Evolutionary conservation across 345 rosid genomes (phyloP), one percentile per base, ranked within the genome.

Genomic region (Iberis pinnata): DNA sequence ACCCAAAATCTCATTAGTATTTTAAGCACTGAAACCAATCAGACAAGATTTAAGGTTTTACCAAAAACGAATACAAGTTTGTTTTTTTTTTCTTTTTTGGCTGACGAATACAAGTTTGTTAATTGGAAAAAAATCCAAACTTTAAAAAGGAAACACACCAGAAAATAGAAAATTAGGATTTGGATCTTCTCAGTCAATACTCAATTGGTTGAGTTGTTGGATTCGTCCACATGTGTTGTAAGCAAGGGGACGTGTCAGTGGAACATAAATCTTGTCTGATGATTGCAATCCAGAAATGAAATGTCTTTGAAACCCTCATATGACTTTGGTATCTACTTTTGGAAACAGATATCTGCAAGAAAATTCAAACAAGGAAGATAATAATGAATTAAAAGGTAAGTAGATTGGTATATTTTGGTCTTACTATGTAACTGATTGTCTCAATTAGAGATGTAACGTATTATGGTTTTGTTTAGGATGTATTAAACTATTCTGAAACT

Each of bases 171-270:
- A 43, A 35, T 13, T 14, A 49, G 49, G 49, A 53, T 6, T 37
- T 26, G 61, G 43, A 47, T 54, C 35, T 54, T 47, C 27, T 56
- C 56, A 47, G 37, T 39, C 61, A n/a, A n/a, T n/a, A 64, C 27
- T 36, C 55, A 46, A 19, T 39, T 48, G 20, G 35, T 54, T 54
- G 42, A 54, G 43, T 18, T 64, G 36, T 32, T 20, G 36, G 56
- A 44, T 17, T 54, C 17, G 52, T 45, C 24, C 52, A 45, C 53
- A 18, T 36, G 53, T 53, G 16, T 41, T 2, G 7, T 12, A 32
- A 19, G 29, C 17, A 22, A 10, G 6, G 37, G 35, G 51, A 64
- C 26, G 36, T 54, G 33, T 40, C 39, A 15, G 19, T 18, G 60
- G 61, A 56, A 48, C 29, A 39, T n/a, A 31, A n/a, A 3, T 32